Evolutionary conservation across 2,329 filamentous ascomycete species (phyloP).

Genomic region (Colletotrichum camelliae): DNA sequence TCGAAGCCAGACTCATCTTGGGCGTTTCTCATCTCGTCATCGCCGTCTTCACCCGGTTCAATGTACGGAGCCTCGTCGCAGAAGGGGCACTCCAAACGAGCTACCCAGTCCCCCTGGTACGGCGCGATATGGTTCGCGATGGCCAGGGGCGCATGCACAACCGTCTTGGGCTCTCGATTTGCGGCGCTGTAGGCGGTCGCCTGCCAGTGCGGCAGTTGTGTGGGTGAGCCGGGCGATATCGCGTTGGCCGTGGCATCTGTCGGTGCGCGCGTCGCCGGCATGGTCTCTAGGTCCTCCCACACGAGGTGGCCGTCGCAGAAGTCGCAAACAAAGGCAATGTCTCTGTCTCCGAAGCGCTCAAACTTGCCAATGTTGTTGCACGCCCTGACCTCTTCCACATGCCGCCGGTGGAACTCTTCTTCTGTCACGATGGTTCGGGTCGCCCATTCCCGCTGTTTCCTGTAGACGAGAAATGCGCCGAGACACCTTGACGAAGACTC

Average conservation of each 20-base stretch:
- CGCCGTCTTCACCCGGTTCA: constrained; percentile 50
- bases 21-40: constrained; percentile 54
- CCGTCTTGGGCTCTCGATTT: constrained; percentile 45
- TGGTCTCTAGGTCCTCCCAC: constrained; percentile 60
- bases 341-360: constrained; percentile 57
- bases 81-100: constrained; percentile 58
- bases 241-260: neutral
- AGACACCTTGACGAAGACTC: constrained; percentile 56
- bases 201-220: constrained; percentile 52
- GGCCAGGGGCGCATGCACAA: constrained; percentile 62
- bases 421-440: constrained; percentile 28
- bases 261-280: constrained; percentile 49
- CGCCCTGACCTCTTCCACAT: constrained; percentile 53
- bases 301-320: constrained; percentile 66
- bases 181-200: constrained; percentile 48
- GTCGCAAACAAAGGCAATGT: constrained; percentile 65
- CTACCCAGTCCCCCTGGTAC: constrained; percentile 54
- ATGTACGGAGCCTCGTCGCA: constrained; percentile 57
- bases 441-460: constrained; percentile 48
- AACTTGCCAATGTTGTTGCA: constrained; percentile 62
- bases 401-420: constrained; percentile 40
- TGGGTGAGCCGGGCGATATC: constrained; percentile 6
- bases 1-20: constrained; percentile 55
- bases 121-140: constrained; percentile 64
- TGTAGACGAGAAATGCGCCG: constrained; percentile 60